These are phyloP conservation scores for Diaporthe eres DNA, from an alignment of 2,329 filamentous ascomycete genomes.

Conservation along the genomic window DNA sequence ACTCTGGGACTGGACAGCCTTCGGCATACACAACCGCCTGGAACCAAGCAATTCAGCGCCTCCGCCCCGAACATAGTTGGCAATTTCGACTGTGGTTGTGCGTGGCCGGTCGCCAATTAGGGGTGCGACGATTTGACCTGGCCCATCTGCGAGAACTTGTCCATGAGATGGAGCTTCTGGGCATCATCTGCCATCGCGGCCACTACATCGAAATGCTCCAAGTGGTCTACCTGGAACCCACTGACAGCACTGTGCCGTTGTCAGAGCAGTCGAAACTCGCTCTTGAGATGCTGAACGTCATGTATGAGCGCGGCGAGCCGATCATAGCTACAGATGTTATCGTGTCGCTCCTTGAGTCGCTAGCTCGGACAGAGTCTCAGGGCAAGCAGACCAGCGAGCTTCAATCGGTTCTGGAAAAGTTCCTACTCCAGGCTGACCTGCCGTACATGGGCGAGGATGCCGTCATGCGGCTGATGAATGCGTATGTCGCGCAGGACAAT, in stretches of 20 bases:
- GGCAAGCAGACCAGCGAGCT: constrained; percentile 54
- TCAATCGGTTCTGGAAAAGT: constrained; percentile 60
- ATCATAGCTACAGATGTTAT: constrained; percentile 64
- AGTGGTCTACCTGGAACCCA: constrained; percentile 52
- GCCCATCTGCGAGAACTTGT: constrained; percentile 49
- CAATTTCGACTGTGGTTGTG: constrained; percentile 51
- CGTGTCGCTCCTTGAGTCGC: constrained; percentile 61
- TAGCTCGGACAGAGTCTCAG: constrained; percentile 51
- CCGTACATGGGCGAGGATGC: constrained; percentile 56
- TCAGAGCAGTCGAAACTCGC: constrained; percentile 55
- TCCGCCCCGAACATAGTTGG: constrained; percentile 52
- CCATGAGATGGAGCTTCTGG: constrained; percentile 56
- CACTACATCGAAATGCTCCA: constrained; percentile 56
- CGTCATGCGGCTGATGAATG: constrained; percentile 58
- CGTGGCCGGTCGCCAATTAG: constrained; percentile 45
- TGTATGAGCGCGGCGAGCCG: constrained; percentile 60
- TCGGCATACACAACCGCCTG: constrained; percentile 41
- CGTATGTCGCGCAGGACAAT: constrained; percentile 61
- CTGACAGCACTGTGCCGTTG: constrained; percentile 44
- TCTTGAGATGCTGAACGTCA: constrained; percentile 59
- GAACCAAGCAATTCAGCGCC: constrained; percentile 46
- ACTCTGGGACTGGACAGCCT: constrained; percentile 17
- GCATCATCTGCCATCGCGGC: constrained; percentile 52
- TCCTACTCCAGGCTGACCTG: constrained; percentile 56
- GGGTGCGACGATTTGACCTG: constrained; percentile 39